A percentile compares a stretch with the other conserved stretches of the same genome.
phyloP scores from a whole-genome alignment of 805 yeast genomes.

The Deakozyma indianensis region DNA sequence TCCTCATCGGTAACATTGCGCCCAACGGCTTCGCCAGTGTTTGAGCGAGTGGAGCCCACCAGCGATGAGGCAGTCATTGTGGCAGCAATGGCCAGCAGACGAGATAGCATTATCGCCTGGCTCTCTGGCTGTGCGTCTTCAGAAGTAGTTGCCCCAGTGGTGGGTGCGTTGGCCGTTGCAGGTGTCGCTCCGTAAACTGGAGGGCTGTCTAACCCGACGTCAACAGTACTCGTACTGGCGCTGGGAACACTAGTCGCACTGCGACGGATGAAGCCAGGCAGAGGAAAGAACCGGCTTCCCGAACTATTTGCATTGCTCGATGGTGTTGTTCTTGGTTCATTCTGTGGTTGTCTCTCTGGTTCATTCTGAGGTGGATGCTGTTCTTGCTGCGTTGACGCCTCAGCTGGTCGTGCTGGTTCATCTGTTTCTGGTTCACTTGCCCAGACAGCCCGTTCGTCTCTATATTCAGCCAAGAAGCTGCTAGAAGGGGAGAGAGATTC shows the following conservation, averaged over 20 bases:
- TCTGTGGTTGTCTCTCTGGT: too few species aligned
- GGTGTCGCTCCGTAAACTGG: not conserved
- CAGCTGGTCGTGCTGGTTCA: too few species aligned
- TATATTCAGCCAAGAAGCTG: too few species aligned
- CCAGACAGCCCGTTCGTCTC: too few species aligned
- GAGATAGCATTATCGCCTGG: constrained; percentile 29
- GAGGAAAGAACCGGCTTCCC: not conserved
- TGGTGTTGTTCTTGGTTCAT: too few species aligned
- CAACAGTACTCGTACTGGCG: not conserved
- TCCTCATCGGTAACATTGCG: constrained; percentile 17
- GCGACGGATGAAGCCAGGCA: not conserved
- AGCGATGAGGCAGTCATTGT: constrained; percentile 29
- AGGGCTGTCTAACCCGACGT: not conserved
- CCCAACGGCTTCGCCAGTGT: constrained; percentile 9
- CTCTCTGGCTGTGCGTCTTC: constrained; percentile 10
- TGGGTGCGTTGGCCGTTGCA: not conserved
- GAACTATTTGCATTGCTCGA: too few species aligned
- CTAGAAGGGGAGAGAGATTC: too few species aligned
- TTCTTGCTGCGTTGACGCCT: too few species aligned
- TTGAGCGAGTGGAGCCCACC: constrained; percentile 16
- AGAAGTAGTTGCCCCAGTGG: not conserved
- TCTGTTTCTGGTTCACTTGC: too few species aligned
- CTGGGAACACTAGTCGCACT: not conserved
- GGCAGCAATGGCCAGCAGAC: constrained; percentile 31
- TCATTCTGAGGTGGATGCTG: too few species aligned